Base-by-base conservation (phyloP, 163 green algal genomes). In the Picocystis sp. region DNA sequence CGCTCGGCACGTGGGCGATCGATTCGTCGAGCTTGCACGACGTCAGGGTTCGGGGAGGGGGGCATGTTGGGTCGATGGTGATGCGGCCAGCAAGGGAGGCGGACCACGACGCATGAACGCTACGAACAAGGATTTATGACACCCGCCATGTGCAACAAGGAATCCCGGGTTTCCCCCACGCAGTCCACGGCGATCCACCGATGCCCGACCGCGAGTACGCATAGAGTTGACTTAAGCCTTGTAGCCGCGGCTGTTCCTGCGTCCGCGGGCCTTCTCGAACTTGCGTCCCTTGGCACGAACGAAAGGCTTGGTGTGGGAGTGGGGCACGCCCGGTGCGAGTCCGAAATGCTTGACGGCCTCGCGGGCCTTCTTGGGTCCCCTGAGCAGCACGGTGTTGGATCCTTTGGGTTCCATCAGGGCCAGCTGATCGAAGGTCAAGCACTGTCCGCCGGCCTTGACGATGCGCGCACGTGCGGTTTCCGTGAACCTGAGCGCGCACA, bases 331-430 rank as follows among this genome's bases (percentile, higher is more conserved):
- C 35, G 89, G 78, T 2, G 87, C 89, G 21, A 56, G 59, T 52
- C 91, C 90, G 65, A 97, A 98, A 82, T 99, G 90, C 81, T 92
- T 94, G 61, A 86, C 66, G 15, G 91, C 88, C 78, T 98, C 89
- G 52, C 91, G 84, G 38, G 72, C 64, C 69, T 85, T 93, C 81
- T 93, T 96, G 55, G 78, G 81, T 58, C 91, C 91, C 52, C 90
- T 84, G 56, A 99, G 76, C 68, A 99, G 75, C 23, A 95, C 65
- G 61, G 55, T 89, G 79, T 90, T 80, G 62, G 81, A 72, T 62
- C 91, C 91, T 13, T 83, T 98, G 10, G 91, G 91, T 22, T 75
- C 71, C 33, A 78, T 56, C 52, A 98, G 79, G 6, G 91, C 91
- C 57, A 99, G 85, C 86, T 99, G 86, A 68, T 99, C 91, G 60